Evolutionary conservation across 805 yeast genomes (phyloP).

Genomic region (Zygoascus bituminiphila): DNA sequence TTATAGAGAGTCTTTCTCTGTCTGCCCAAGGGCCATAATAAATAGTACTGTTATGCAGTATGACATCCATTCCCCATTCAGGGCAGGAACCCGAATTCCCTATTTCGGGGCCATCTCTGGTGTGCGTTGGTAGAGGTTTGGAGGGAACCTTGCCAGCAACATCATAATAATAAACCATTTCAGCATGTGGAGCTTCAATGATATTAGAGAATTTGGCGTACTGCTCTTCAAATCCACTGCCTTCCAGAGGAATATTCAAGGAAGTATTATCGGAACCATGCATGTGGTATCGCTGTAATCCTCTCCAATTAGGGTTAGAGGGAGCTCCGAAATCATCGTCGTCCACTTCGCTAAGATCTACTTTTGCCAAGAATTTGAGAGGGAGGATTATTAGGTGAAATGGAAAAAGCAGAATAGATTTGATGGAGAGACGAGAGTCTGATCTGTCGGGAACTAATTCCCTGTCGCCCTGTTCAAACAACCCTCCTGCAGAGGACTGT

Average conservation of each 20-base stretch:
- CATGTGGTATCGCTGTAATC: slow-evolving; percentile 53
- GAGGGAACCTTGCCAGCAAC: slow-evolving; percentile 55
- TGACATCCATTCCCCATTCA: slow-evolving; percentile 51
- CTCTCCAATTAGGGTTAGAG: slow-evolving; percentile 50
- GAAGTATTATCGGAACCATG: background rate
- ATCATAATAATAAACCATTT: slow-evolving; percentile 61
- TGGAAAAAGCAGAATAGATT: background rate
- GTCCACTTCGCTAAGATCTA: background rate
- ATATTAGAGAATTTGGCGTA: slow-evolving; percentile 75
- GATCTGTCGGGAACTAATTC: background rate
- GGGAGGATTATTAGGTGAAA: background rate
- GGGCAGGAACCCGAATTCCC: slow-evolving; percentile 56
- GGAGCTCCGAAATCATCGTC: background rate
- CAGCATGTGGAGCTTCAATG: slow-evolving; percentile 48
- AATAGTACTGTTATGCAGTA: slow-evolving; percentile 51
- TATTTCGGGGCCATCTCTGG: slow-evolving; percentile 42
- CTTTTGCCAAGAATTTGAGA: background rate
- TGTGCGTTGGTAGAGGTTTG: slow-evolving; percentile 25
- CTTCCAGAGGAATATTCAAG: slow-evolving; percentile 31
- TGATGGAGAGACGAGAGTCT: background rate
- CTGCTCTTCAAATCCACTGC: slow-evolving; percentile 40
- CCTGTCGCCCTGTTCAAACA: background rate
- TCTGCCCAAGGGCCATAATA: slow-evolving; percentile 97
- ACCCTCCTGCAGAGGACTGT: slow-evolving; percentile 11
- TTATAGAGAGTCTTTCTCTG: slow-evolving; percentile 63